Conservation (phyloP, 1,284 basidiomycete genomes). For the Tylopilus orsonianus region DNA sequence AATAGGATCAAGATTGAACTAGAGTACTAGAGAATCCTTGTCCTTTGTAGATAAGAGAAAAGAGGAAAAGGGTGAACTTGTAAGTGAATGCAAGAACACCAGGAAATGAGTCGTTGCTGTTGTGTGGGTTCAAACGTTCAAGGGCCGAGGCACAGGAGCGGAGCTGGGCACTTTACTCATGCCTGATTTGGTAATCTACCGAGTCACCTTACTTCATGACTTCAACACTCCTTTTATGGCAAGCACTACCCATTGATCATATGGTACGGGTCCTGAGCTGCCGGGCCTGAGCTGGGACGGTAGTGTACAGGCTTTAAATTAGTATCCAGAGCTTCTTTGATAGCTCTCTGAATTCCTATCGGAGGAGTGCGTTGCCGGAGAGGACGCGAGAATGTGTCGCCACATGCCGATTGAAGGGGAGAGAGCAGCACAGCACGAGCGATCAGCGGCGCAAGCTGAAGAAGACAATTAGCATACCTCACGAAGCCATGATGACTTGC, state of each 20-base stretch:
- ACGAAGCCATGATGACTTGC: too few relatives aligned
- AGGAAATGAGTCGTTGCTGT: slow-evolving; percentile 9
- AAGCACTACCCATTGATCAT: background rate
- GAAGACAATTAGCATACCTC: too few relatives aligned
- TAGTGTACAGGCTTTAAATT: too few relatives aligned
- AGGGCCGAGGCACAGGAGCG: slow-evolving; percentile 29
- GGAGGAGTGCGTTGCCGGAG: too few relatives aligned
- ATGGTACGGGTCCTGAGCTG: too few relatives aligned
- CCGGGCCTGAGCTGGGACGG: too few relatives aligned
- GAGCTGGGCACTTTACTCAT: slow-evolving; percentile 5
- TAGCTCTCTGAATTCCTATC: too few relatives aligned
- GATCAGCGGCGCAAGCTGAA: too few relatives aligned
- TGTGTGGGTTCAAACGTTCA: slow-evolving; percentile 21
- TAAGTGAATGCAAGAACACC: slow-evolving; percentile 36
- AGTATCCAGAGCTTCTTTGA: too few relatives aligned
- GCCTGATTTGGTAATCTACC: slow-evolving; percentile 15
- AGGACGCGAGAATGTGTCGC: too few relatives aligned
- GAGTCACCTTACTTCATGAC: slow-evolving; percentile 20
- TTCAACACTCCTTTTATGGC: slow-evolving; percentile 20
- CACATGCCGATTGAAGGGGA: too few relatives aligned
- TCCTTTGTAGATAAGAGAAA: slow-evolving; percentile 22
- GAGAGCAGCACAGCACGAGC: too few relatives aligned
- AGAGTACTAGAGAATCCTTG: slow-evolving; percentile 17
- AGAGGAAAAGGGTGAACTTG: slow-evolving; percentile 24
- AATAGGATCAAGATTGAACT: slow-evolving; percentile 20